Evolutionary conservation across 768 basidiomycete species (phyloP).

Genomic region (Agaricus subrufescens): DNA sequence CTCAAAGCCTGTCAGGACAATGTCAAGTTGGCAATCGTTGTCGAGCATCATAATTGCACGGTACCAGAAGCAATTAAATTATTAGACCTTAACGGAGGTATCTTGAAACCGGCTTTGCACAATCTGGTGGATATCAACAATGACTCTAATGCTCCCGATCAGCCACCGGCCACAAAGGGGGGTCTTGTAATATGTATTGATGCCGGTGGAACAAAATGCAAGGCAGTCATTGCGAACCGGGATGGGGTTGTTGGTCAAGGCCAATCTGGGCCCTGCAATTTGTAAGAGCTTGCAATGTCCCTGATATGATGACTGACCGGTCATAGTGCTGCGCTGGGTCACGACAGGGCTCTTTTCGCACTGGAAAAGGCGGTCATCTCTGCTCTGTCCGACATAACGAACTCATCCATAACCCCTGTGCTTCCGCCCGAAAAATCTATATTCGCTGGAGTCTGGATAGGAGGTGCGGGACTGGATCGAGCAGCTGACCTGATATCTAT

Average conservation of each 20-base stretch:
- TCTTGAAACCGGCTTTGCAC: constrained; percentile 18
- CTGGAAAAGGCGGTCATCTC: constrained; percentile 13
- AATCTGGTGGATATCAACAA: neutral
- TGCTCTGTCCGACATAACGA: constrained; percentile 10
- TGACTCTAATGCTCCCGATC: neutral
- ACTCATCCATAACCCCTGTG: neutral
- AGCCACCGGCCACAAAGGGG: neutral
- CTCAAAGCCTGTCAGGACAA: constrained; percentile 23
- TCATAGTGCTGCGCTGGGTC: constrained; percentile 20
- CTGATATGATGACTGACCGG: neutral
- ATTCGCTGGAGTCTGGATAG: constrained; percentile 21
- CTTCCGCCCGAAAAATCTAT: constrained; percentile 4
- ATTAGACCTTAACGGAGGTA: constrained; percentile 16
- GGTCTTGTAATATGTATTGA: constrained; percentile 20
- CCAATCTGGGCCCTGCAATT: constrained; percentile 23
- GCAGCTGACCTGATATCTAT: constrained; percentile 16
- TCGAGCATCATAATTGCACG: constrained; percentile 17
- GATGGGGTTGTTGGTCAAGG: constrained; percentile 17
- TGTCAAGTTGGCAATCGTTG: constrained; percentile 28
- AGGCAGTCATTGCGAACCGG: constrained; percentile 17
- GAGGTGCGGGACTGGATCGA: constrained; percentile 21
- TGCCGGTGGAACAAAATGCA: constrained; percentile 23
- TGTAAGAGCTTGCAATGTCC: constrained; percentile 13
- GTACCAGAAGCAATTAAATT: constrained; percentile 13
- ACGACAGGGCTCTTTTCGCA: constrained; percentile 18